phyloP scores from a whole-genome alignment of 176 grass and related monocot species.

The Coix lacrymajobi region DNA sequence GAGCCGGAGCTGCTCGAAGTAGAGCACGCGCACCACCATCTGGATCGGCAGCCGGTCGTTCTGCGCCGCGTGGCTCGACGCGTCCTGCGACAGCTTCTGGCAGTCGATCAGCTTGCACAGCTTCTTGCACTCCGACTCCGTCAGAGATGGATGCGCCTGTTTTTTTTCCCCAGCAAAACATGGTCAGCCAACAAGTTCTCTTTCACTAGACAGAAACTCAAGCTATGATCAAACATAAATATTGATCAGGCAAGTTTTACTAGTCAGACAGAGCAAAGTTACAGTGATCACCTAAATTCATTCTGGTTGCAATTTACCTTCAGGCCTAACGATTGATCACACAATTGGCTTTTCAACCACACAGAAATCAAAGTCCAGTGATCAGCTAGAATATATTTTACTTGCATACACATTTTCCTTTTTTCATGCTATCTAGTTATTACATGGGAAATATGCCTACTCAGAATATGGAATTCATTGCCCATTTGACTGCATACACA shows the following conservation, averaged over 20 bases:
- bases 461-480: neutral
- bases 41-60: constrained; percentile 92
- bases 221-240: neutral
- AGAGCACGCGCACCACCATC: constrained; percentile 68
- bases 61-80: constrained; percentile 59
- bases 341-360: neutral
- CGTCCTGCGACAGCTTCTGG: constrained; percentile 32
- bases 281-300: neutral
- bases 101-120: constrained; percentile 86
- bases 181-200: neutral
- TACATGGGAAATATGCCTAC: neutral
- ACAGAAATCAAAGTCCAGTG: neutral
- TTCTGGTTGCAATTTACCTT: neutral
- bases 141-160: constrained; percentile 83
- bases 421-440: neutral
- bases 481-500: neutral
- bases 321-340: neutral
- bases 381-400: neutral
- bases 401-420: neutral
- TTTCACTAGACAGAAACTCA: neutral
- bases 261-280: neutral
- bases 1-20: constrained; percentile 71
- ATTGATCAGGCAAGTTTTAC: neutral
- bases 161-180: neutral
- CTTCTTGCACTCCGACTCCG: constrained; percentile 92